Evolutionary conservation across 2,329 filamentous ascomycete genomes (phyloP).

Genomic region (Myriosclerotinia duriaeana): DNA sequence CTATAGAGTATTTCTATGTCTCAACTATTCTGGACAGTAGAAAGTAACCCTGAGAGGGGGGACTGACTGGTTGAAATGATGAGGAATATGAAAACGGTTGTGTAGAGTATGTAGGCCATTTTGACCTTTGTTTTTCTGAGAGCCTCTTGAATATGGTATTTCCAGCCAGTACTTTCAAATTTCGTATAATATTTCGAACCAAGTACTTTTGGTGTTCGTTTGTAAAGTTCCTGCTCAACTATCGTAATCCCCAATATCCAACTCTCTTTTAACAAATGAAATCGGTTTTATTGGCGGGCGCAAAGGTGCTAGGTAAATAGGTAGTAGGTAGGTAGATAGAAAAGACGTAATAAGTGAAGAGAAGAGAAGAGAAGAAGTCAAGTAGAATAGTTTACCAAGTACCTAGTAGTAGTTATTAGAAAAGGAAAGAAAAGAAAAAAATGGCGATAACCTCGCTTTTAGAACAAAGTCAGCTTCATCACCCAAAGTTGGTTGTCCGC

Average conservation of each 20-base stretch:
- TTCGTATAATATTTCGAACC: no score
- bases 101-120: slow-evolving; percentile 83
- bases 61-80: slow-evolving; percentile 65
- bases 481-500: not conserved
- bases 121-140: slow-evolving; percentile 15
- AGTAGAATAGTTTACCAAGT: no score
- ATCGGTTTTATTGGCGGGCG: not conserved
- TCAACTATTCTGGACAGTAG: slow-evolving; percentile 17
- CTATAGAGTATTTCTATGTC: not conserved
- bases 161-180: no score
- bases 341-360: not conserved
- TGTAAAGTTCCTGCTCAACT: no score
- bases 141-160: not conserved
- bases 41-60: slow-evolving; percentile 20
- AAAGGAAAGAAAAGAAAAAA: not conserved
- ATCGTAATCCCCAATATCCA: not conserved
- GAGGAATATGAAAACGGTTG: slow-evolving; percentile 69
- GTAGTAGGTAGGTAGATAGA: not conserved
- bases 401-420: no score
- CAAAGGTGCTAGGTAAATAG: not conserved
- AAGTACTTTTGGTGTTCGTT: no score
- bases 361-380: not conserved
- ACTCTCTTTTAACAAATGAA: not conserved
- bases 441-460: slow-evolving; percentile 15
- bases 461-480: no score